Evolutionary conservation across 148 eudicot species (phyloP).

Genomic region (Nepenthes gracilis): DNA sequence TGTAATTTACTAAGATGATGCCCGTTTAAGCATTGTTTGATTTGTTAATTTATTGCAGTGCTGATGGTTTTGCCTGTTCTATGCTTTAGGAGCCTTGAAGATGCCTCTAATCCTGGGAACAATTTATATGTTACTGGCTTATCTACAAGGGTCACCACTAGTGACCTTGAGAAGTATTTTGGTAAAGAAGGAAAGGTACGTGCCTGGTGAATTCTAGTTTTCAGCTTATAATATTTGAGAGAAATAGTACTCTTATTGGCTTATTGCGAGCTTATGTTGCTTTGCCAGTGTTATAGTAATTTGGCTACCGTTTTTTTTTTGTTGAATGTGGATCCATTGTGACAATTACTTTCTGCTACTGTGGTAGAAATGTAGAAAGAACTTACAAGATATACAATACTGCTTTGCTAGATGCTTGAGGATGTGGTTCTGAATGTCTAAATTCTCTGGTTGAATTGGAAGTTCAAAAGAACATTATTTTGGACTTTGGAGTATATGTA

Average conservation of each 20-base stretch:
- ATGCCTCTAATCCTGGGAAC: constrained; percentile 54
- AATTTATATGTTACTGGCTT: constrained; percentile 67
- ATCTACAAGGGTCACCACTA: constrained; percentile 46
- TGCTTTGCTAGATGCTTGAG: not conserved
- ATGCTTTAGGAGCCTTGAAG: constrained; percentile 42
- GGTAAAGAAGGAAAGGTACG: constrained; percentile 62
- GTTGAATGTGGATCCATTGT: no score
- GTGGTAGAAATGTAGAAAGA: no score
- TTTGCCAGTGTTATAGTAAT: not conserved
- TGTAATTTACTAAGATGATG: not conserved
- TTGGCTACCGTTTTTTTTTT: not conserved
- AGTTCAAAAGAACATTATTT: no score
- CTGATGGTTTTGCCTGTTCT: not conserved
- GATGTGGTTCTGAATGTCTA: not conserved
- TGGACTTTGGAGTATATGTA: no score
- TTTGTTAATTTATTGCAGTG: not conserved
- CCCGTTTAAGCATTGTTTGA: not conserved
- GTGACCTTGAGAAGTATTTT: constrained; percentile 56
- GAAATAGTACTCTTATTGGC: not conserved
- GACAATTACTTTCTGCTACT: no score
- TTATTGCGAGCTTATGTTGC: not conserved
- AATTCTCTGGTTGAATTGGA: no score
- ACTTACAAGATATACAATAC: not conserved
- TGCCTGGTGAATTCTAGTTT: not conserved
- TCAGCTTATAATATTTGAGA: not conserved